Base-by-base conservation (phyloP, 106 monocot species). In the Chionographis japonica region DNA sequence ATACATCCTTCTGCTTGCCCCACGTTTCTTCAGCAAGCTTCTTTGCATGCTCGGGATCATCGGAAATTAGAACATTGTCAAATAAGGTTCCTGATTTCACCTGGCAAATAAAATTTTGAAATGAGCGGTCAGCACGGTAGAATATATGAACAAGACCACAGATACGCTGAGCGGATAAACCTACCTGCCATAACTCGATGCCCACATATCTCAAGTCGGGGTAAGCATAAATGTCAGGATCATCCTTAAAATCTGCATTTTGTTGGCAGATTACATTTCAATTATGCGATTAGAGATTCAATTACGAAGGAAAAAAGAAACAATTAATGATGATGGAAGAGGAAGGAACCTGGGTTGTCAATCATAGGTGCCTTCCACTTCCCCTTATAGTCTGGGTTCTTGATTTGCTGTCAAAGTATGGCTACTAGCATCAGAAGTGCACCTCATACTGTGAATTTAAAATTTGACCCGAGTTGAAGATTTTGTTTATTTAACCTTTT, bases 281-380 rank as follows among this genome's bases (percentile, higher is more conserved):
- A 13, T 12, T 27, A 27, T 27, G 27, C 27, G 27, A 27, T 27
- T 27, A 27, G 27, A 27, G 27, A 27, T 27, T 37, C 37, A 5
- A 54, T 16, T 5, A 35, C 15, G 13, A 8, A 36, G 16, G 14
- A 67, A 12, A 67, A 12, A n/a, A 13, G 27, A 50, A 60, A 36
- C 18, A 27, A 19, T 6, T 12, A 19, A 13, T 2, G 0, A 17
- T 12, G n/a, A 20, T 42, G 61, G 16, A 71, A 60, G 11, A 68
- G 13, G 4, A 56, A 50, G 39, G 56, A 61, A 92, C 92, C 92
- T 74, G 90, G 90, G 76, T 94, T 94, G 68, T 90, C 94, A 46
- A 94, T 87, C 83, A 94, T 76, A 12, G 94, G 94, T 12, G 85
- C 87, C 60, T 78, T 81, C 94, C 94, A 94, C 72, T 88, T 94